A percentile compares a stretch with the other conserved stretches of the same genome.
Evolutionary conservation across 345 rosid genomes (phyloP).

Genomic region (Camelina hispida): DNA sequence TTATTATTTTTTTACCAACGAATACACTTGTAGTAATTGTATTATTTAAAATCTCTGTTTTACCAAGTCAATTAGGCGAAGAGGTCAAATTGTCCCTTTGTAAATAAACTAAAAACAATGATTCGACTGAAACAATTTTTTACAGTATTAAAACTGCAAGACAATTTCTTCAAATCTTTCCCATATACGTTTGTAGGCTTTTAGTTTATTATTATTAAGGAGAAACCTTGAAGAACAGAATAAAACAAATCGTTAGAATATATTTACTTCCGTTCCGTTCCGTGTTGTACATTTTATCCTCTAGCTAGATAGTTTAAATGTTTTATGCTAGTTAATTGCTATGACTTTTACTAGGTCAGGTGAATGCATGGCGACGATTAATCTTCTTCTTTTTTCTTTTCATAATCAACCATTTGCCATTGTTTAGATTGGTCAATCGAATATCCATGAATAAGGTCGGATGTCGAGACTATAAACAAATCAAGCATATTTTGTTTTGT

Average conservation of each 20-base stretch:
- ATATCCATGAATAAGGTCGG: background rate
- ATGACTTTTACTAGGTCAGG: constrained; percentile 30
- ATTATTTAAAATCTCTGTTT: background rate
- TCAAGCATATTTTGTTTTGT: no score
- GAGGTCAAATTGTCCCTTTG: background rate
- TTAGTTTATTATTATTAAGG: background rate
- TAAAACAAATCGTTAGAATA: background rate
- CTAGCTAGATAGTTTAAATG: background rate
- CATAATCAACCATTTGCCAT: background rate
- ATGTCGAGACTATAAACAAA: background rate
- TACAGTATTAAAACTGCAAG: background rate
- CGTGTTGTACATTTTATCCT: constrained; percentile 12
- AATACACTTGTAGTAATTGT: constrained; percentile 1
- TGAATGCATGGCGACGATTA: background rate
- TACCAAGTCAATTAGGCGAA: constrained; percentile 34
- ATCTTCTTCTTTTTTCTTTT: background rate
- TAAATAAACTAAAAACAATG: background rate
- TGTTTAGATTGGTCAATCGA: background rate
- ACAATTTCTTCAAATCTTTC: constrained; percentile 1
- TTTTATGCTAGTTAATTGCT: constrained; percentile 12
- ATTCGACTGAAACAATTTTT: background rate
- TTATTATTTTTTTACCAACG: background rate
- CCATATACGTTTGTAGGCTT: background rate
- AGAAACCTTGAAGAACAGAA: constrained; percentile 10
- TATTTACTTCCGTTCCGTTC: background rate